Base-by-base conservation (phyloP, 1,139 yeast species). In the Yamadazyma siamensis region DNA sequence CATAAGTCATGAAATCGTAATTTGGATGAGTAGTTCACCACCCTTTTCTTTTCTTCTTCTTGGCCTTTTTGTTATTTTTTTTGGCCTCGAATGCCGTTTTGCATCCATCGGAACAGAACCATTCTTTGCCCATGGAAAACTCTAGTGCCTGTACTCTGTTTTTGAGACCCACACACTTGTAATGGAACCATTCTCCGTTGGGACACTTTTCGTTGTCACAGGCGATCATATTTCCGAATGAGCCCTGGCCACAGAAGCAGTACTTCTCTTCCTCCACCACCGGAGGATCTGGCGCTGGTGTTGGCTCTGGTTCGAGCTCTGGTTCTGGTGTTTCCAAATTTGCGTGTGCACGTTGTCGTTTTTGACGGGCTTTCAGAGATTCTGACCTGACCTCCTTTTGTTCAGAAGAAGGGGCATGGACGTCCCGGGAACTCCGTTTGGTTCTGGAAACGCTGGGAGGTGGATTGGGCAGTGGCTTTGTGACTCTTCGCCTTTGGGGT, bases 131-230 rank as follows among this genome's bases (percentile, higher is more conserved):
- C 4, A 61, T 53, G 12, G 66, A 47, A 34, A 47, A 65, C 40
- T 61, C 60, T 29, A 60, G 40, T 2, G 70, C 71, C 16, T 63
- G 70, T 2, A 62, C 71, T 29, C 64, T 41, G 34, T 58, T 65
- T 21, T 59, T 46, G 22, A 67, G 48, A 3, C 72, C 72, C 19
- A 68, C 74, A 43, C 75, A 68, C 38, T 66, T 67, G 45, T 66
- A 68, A 38, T 68, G 75, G 32, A 68, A 68, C 75, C 75, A 68
- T 31, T 65, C 74, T 3, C 75, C 75, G 38, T 67, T 66, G 13
- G 65, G 64, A 45, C 75, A 68, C 1, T 42, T 47, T 32, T 54
- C 61, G 38, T 66, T 62, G 38, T 68, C 75, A 43, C 75, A 68
- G 0, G 65, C 72, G 26, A 68, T 67, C 75, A 68, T 68, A 36